Evolutionary conservation across 805 yeast species (phyloP), one percentile per base, ranked within the genome.

Genomic region (Saturnispora bothae): DNA sequence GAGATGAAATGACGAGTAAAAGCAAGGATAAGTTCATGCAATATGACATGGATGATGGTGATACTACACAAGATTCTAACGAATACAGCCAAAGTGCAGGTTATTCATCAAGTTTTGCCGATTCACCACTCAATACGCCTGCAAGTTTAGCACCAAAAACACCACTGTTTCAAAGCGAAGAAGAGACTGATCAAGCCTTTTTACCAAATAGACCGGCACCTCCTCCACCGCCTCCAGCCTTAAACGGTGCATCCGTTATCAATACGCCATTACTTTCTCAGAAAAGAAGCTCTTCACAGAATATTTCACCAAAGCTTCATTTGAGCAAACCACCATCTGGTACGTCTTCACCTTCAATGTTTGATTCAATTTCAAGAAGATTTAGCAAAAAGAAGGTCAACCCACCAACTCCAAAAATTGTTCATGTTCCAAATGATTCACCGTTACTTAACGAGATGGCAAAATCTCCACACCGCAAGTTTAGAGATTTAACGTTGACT

Each of bases 191-290:
- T 33, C 47, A 35, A 6, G 59, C 56, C 33, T 56, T 46, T 38
- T 49, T 57, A 15, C 65, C 65, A 13, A 51, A 48, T 28, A 49
- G 62, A 40, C 64, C 56, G 31, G 61, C 61, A 14, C 66, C 65
- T 15, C 56, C 59, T 14, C 60, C 61, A 8, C 53, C 54, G n/a
- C 51, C 55, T 28, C 43, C 34, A 39, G 26, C 44, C 1, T 13
- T 14, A 4, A 13, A 28, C 20, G 17, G 12, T 10, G 14, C 39
- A n/a, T 16, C 38, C 14, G 16, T n/a, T 12, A 12, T 22, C 17
- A 21, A 15, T 10, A 3, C 26, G 9, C 16, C 36, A 4, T 28
- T 28, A 13, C 10, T 28, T 28, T 15, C 31, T 7, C 12, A 13
- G 6, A 28, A 28, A 6, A 13, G 15, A n/a, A 15, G 9, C 4